A percentile compares a stretch with the other conserved stretches of the same genome.
Conservation (phyloP, 345 rosid species). For the Camelina hispida region DNA sequence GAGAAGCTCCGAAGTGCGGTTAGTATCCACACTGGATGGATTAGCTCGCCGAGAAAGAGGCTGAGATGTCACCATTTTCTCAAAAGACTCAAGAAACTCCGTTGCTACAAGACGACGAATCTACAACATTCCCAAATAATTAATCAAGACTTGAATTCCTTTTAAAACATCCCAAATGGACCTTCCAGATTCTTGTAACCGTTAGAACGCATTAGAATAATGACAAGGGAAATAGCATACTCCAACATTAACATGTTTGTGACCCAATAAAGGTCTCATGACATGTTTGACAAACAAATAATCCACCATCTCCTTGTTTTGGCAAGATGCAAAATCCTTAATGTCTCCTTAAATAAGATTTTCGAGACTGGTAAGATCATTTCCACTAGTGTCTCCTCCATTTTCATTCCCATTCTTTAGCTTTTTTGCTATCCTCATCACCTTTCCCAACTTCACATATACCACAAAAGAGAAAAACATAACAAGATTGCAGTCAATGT, state of each 20-base stretch:
- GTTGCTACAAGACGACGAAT: constrained; percentile 54
- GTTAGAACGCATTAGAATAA: background rate
- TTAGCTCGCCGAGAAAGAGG: constrained; percentile 78
- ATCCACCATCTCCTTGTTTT: constrained; percentile 53
- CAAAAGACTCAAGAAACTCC: constrained; percentile 69
- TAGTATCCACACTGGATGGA: constrained; percentile 63
- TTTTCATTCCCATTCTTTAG: constrained; percentile 46
- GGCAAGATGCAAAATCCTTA: constrained; percentile 46
- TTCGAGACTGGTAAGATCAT: constrained; percentile 49
- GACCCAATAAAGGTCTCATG: constrained; percentile 81
- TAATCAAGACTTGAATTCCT: background rate
- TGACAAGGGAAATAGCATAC: constrained; percentile 42
- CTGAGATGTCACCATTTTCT: constrained; percentile 50
- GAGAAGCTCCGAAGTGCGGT: constrained; percentile 57
- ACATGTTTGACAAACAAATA: constrained; percentile 63
- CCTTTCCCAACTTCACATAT: constrained; percentile 59
- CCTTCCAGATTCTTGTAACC: background rate
- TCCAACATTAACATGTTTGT: constrained; percentile 71
- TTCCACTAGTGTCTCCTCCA: constrained; percentile 32
- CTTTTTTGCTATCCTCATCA: constrained; percentile 69
- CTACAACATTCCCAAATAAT: constrained; percentile 51
- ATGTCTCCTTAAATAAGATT: constrained; percentile 59
- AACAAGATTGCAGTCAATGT: background rate
- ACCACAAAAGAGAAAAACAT: background rate
- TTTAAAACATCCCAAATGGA: background rate